Percentiles rank a stretch among this genome's conserved stretches.
These are phyloP conservation scores for Calocybe gangraenosa DNA, from an alignment of 768 basidiomycete genomes.

Conservation along the genomic window DNA sequence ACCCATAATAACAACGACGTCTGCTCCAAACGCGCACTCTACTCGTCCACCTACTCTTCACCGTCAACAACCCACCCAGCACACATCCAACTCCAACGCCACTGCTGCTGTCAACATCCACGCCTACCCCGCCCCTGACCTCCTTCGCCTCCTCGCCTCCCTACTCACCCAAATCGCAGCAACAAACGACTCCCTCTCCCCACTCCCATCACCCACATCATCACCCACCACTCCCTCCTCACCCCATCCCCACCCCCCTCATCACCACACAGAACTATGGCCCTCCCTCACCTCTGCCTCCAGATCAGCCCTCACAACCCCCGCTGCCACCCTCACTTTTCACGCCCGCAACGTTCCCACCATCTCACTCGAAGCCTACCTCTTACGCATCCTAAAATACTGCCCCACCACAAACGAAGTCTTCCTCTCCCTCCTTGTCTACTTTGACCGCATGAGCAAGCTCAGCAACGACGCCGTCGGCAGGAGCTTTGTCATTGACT, in stretches of 20 bases:
- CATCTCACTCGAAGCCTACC: slow-evolving; percentile 91
- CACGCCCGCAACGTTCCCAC: slow-evolving; percentile 96
- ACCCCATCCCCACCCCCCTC: slow-evolving; percentile 17
- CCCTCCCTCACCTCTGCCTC: slow-evolving; percentile 75
- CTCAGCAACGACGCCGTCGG: slow-evolving; percentile 49
- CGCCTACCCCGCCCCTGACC: slow-evolving; percentile 71
- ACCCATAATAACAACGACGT: too few species aligned
- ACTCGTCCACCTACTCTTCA: too few species aligned
- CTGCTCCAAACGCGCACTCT: too few species aligned
- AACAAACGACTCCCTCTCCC: slow-evolving; percentile 75
- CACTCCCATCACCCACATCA: not conserved
- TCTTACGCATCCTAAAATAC: slow-evolving; percentile 93
- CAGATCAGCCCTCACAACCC: slow-evolving; percentile 64
- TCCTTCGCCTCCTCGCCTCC: slow-evolving; percentile 82
- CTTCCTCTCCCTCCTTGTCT: slow-evolving; percentile 89
- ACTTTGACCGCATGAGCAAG: slow-evolving; percentile 94
- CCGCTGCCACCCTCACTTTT: slow-evolving; percentile 83
- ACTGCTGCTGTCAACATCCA: slow-evolving; percentile 54
- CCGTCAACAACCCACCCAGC: not conserved
- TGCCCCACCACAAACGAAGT: slow-evolving; percentile 99
- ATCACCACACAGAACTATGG: slow-evolving; percentile 49
- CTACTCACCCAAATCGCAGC: slow-evolving; percentile 89
- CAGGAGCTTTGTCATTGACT: slow-evolving; percentile 85
- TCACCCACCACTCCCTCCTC: not conserved
- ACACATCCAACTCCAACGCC: not conserved